These are phyloP conservation scores for Calonectria hongkongensis DNA, from an alignment of 2,329 filamentous ascomycete genomes.

Conservation along the genomic window DNA sequence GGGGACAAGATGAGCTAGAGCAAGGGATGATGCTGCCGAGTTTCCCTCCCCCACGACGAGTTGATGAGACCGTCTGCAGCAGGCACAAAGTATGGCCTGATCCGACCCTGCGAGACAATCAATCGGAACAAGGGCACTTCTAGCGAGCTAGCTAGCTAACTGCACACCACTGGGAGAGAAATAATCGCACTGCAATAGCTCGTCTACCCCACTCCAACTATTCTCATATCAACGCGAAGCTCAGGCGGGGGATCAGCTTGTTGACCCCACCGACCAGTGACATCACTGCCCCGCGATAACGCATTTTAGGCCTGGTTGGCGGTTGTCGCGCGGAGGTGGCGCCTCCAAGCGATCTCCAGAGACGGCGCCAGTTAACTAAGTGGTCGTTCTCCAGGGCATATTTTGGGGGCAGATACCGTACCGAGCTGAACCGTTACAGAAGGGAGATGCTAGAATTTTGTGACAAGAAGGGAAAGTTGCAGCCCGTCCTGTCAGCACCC, in stretches of 20 bases:
- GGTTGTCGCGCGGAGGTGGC: slow-evolving; percentile 18
- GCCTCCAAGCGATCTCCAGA: slow-evolving; percentile 16
- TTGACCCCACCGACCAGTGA: slow-evolving; percentile 43
- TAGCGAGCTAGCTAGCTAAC: neutral
- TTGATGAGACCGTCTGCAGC: slow-evolving; percentile 2
- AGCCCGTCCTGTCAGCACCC: neutral
- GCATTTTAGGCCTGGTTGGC: neutral
- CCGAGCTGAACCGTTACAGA: slow-evolving; percentile 3
- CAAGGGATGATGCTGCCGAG: neutral
- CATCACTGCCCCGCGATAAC: slow-evolving; percentile 41
- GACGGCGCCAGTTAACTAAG: neutral
- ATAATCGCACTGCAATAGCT: neutral
- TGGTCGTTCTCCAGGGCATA: neutral
- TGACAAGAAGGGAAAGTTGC: neutral
- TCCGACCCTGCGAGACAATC: neutral
- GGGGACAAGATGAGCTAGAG: neutral
- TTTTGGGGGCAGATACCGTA: neutral
- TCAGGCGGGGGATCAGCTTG: slow-evolving; percentile 40
- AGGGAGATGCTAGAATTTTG: neutral
- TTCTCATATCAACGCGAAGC: slow-evolving; percentile 9
- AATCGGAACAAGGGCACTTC: neutral
- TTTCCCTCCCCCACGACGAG: neutral
- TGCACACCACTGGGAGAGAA: slow-evolving; percentile 5
- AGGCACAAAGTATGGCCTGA: slow-evolving; percentile 3
- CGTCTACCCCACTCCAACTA: neutral